Evolutionary conservation across 805 yeast genomes (phyloP).

Genomic region (Kluyveromyces siamensis): DNA sequence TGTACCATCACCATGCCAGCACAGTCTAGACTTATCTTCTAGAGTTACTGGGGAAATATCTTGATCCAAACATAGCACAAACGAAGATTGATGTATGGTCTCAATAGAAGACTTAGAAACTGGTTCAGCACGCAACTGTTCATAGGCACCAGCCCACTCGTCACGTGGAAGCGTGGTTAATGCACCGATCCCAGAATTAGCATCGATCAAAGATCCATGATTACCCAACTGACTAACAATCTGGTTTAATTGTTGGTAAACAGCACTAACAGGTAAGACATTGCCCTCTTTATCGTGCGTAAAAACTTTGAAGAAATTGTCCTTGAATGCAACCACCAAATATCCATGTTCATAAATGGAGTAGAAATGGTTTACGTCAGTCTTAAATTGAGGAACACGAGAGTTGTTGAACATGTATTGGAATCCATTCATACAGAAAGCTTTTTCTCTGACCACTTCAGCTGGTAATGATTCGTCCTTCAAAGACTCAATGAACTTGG

Average conservation of each 20-base stretch:
- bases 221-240: constrained; percentile 36
- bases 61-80: constrained; percentile 67
- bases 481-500: constrained; percentile 56
- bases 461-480: constrained; percentile 71
- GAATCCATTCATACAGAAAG: constrained; percentile 94
- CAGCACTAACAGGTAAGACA: constrained; percentile 37
- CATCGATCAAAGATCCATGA: constrained; percentile 19
- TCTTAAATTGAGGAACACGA: constrained; percentile 60
- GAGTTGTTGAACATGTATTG: constrained; percentile 84
- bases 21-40: constrained; percentile 73
- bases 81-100: constrained; percentile 67
- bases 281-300: constrained; percentile 42
- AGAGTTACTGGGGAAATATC: constrained; percentile 60
- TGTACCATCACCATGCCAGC: constrained; percentile 93
- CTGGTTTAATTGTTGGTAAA: constrained; percentile 49
- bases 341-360: constrained; percentile 44
- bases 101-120: constrained; percentile 52
- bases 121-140: constrained; percentile 50
- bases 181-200: constrained; percentile 53
- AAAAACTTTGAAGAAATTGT: constrained; percentile 69
- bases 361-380: constrained; percentile 55
- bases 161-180: constrained; percentile 83
- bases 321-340: constrained; percentile 63
- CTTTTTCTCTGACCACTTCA: constrained; percentile 64
- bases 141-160: constrained; percentile 57